Evolutionary conservation across 495 filamentous ascomycete genomes (phyloP), one percentile per base, ranked within the genome.

Genomic region (Penicillium manginii): DNA sequence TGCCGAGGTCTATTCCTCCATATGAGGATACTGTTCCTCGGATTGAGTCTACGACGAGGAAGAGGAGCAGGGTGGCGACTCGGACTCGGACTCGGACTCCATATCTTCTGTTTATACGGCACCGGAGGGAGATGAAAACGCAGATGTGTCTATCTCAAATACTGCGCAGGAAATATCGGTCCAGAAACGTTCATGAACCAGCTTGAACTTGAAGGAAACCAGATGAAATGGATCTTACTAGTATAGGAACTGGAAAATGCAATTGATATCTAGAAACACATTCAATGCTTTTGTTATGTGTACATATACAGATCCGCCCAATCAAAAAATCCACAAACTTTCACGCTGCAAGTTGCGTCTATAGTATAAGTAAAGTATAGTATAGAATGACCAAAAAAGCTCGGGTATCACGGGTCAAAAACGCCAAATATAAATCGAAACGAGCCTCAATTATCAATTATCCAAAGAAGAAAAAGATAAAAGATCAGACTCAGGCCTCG

Each of bases 51-150:
- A 3, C 12, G 12, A 11, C 2, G 1, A 8, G 35, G 35, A n/a
- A n/a, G 35, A 37, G 35, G 35, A n/a, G 35, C 15, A 12, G 35
- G 35, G 9, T 12, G 35, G 15, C 12, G 60, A 60, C 17, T 54
- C 52, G 18, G 40, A 37, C 15, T 37, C 35, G 35, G 35, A 37
- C 15, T 37, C 35, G 7, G 54, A 59, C n/a, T 67, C 64, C 3
- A 58, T 62, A 22, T 58, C 59, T 19, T 61, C 62, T 12, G 61
- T 67, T n/a, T 66, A 70, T 43, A 70, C 67, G 26, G 67, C 67
- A 12, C 57, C 56, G 15, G 64, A 70, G 18, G 54, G 46, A 0
- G 29, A n/a, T 46, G 42, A 9, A n/a, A n/a, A n/a, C 6, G 26
- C 26, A 8, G 26, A 29, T 8, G 26, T 29, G 5, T 7, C 26